A percentile compares a stretch with the other conserved stretches of the same genome.
Conservation (phyloP, 192 early-diverging fungal genomes). For the Coemansia sp. region DNA sequence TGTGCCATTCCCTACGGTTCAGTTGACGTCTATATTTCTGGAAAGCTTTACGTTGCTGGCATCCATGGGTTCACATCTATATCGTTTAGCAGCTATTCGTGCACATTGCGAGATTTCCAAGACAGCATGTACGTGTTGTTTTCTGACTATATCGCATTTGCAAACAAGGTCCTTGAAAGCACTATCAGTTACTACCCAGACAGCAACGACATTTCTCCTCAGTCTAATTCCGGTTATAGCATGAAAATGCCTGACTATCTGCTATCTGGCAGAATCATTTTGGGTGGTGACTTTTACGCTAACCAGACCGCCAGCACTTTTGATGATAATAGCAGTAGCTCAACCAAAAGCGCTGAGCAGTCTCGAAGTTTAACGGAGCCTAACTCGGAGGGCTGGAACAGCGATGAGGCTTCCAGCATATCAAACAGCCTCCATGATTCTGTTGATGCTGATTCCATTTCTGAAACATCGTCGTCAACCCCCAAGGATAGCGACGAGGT, state of each 20-base stretch:
- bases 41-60: background rate
- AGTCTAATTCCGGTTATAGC: conserved; percentile 1
- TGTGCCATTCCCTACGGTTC: conserved; percentile 5
- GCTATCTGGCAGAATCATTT: background rate
- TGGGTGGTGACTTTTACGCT: background rate
- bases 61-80: background rate
- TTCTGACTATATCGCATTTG: conserved; percentile 5
- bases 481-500: background rate
- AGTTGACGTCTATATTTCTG: background rate
- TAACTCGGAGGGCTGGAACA: background rate
- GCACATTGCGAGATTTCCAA: background rate
- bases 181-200: conserved; percentile 3
- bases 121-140: background rate
- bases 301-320: background rate
- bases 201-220: background rate
- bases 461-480: background rate
- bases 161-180: background rate
- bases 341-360: background rate
- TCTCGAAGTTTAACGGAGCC: background rate
- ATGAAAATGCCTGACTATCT: background rate
- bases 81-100: background rate
- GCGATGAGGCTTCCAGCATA: background rate
- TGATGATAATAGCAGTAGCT: background rate
- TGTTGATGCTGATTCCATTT: background rate
- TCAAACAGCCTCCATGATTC: too few relatives aligned